Conservation (phyloP, 805 yeast species). For the Starmerella bombi region DNA sequence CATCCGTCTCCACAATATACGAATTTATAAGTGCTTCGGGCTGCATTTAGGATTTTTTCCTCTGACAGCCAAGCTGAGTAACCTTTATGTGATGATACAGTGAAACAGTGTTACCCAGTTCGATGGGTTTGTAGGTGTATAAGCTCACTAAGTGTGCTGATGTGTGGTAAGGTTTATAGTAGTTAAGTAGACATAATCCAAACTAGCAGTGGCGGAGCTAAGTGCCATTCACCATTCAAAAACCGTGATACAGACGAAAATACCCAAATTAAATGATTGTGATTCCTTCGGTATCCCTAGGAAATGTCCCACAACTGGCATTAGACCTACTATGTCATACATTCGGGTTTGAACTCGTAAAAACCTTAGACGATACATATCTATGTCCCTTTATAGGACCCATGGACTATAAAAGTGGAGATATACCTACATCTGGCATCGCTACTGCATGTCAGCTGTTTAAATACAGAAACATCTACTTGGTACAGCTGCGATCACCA, state of each 20-base stretch:
- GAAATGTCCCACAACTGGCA: constrained; percentile 79
- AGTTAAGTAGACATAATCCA: no score
- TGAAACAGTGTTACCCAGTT: no score
- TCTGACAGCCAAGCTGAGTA: neutral
- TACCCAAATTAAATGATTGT: constrained; percentile 27
- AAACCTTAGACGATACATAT: constrained; percentile 43
- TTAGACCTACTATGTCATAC: constrained; percentile 60
- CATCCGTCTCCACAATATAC: constrained; percentile 19
- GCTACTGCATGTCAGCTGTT: constrained; percentile 54
- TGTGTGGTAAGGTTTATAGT: no score
- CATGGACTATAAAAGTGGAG: constrained; percentile 35
- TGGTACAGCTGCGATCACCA: constrained; percentile 79
- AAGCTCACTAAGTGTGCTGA: no score
- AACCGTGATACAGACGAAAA: no score
- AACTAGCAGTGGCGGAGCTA: no score
- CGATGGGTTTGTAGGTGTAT: no score
- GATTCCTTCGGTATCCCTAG: constrained; percentile 71
- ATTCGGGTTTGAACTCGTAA: constrained; percentile 39
- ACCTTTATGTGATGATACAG: no score
- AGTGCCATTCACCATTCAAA: no score
- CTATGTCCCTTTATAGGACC: constrained; percentile 81
- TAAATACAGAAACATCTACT: constrained; percentile 10
- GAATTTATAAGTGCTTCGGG: constrained; percentile 20
- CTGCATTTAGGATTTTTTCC: neutral
- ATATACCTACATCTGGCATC: constrained; percentile 27